Evolutionary conservation across 2,329 filamentous ascomycete genomes (phyloP).

Genomic region (Talaromyces sp.): DNA sequence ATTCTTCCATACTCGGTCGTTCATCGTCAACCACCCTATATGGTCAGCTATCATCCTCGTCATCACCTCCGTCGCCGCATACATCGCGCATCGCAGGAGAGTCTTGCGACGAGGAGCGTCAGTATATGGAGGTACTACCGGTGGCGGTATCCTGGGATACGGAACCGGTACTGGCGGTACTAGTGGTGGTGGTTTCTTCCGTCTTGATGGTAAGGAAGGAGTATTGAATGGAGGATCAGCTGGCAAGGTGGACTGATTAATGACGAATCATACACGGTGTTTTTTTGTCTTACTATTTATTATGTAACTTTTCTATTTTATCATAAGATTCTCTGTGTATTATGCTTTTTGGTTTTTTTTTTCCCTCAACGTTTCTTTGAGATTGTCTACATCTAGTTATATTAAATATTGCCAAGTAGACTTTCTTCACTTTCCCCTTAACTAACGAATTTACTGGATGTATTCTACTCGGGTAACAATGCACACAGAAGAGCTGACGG

Average conservation of each 20-base stretch:
- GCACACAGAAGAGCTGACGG: not conserved
- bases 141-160: constrained; percentile 24
- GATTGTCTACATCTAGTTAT: not conserved
- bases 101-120: not conserved
- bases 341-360: not conserved
- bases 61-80: constrained; percentile 31
- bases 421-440: too few species aligned
- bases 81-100: constrained; percentile 21
- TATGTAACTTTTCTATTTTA: constrained; percentile 7
- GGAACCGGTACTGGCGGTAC: constrained; percentile 39
- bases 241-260: constrained; percentile 43
- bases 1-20: constrained; percentile 46
- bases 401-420: not conserved
- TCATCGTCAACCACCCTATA: constrained; percentile 44
- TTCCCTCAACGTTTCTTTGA: not conserved
- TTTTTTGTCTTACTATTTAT: constrained; percentile 8
- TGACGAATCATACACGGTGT: constrained; percentile 3
- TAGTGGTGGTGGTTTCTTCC: constrained; percentile 43
- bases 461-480: not conserved
- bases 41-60: constrained; percentile 41
- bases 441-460: not conserved
- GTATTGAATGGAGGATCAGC: constrained; percentile 41
- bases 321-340: constrained; percentile 1
- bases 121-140: not conserved
- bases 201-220: constrained; percentile 49